phyloP scores from a whole-genome alignment of 345 rosid genomes.

The Viola odorata region DNA sequence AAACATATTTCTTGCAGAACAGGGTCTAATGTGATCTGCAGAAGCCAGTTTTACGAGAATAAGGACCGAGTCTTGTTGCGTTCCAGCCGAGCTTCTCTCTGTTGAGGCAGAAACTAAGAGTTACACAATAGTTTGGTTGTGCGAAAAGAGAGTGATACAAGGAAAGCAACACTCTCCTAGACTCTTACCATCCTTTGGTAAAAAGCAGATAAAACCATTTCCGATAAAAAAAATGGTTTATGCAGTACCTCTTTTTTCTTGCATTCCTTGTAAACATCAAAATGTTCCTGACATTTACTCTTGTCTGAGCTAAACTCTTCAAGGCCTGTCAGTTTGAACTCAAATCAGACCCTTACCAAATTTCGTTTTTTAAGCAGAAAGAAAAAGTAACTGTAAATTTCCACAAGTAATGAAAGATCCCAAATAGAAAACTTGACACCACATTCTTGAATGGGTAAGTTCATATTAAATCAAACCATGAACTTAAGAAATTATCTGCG shows the following conservation, averaged over 20 bases:
- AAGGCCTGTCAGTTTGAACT: slow-evolving; percentile 45
- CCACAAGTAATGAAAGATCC: too few relatives aligned
- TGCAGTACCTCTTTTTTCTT: slow-evolving; percentile 78
- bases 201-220: too few relatives aligned
- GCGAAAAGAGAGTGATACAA: background rate
- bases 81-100: slow-evolving; percentile 97
- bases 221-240: background rate
- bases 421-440: too few relatives aligned
- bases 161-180: background rate
- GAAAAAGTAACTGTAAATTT: too few relatives aligned
- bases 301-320: slow-evolving; percentile 79
- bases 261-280: slow-evolving; percentile 92
- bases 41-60: slow-evolving; percentile 48
- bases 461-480: too few relatives aligned
- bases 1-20: background rate
- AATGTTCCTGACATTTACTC: slow-evolving; percentile 91
- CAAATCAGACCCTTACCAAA: background rate
- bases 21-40: background rate
- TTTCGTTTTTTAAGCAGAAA: too few relatives aligned
- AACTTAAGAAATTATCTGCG: too few relatives aligned
- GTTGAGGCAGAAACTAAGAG: slow-evolving; percentile 14
- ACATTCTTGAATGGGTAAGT: too few relatives aligned
- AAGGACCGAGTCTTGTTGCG: slow-evolving; percentile 71
- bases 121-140: background rate
- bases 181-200: background rate